Evolutionary conservation across 192 early-diverging fungal species (phyloP).

Genomic region (Phycomyces nitens): DNA sequence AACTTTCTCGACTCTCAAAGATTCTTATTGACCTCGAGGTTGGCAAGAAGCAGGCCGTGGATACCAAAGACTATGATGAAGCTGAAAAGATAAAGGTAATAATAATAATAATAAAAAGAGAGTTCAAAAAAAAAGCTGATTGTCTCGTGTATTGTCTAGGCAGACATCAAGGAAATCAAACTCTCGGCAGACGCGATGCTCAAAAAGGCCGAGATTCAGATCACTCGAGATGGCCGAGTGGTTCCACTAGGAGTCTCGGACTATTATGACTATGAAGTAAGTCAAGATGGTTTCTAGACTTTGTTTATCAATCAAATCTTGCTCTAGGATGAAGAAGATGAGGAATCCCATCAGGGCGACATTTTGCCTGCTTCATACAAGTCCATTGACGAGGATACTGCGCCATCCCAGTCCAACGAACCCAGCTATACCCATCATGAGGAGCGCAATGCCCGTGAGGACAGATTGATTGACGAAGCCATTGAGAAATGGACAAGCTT

Average conservation of each 20-base stretch:
- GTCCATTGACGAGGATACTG: not conserved
- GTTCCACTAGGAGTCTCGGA: not conserved
- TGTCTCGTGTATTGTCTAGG: not conserved
- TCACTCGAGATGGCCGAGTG: conserved; percentile 20
- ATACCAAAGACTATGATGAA: conserved; percentile 72
- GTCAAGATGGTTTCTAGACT: not conserved
- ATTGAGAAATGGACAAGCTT: conserved; percentile 24
- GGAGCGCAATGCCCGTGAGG: not conserved
- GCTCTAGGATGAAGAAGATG: too few relatives aligned
- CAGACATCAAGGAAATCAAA: conserved; percentile 29
- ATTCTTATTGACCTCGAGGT: conserved; percentile 38
- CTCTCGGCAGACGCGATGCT: conserved; percentile 22
- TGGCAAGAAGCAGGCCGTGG: conserved; percentile 56
- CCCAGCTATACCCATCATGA: not conserved
- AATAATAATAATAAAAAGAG: not conserved
- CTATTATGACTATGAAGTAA: not conserved
- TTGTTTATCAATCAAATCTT: not conserved
- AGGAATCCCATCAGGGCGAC: not conserved
- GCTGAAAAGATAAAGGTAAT: conserved; percentile 69
- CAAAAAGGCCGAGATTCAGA: conserved; percentile 13
- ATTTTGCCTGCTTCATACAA: not conserved
- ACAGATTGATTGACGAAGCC: conserved; percentile 14
- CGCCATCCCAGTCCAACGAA: not conserved
- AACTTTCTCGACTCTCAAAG: conserved; percentile 14
- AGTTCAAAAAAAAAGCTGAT: not conserved